Evolutionary conservation across 805 yeast genomes (phyloP).

Genomic region (Candida vaughaniae): DNA sequence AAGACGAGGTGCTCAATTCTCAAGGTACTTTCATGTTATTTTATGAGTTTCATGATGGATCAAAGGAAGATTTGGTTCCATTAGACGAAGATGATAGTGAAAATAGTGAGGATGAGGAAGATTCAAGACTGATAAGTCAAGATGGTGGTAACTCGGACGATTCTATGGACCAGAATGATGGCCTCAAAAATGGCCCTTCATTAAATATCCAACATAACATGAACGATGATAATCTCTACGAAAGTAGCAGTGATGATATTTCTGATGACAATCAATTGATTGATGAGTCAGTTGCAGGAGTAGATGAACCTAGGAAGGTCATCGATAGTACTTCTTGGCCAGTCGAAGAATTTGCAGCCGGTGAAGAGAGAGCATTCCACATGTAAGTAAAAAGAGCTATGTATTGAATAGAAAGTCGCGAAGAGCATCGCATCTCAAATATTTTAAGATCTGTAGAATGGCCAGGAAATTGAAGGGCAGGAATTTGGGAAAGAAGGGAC

Average conservation of each 20-base stretch:
- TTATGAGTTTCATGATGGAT: constrained; percentile 56
- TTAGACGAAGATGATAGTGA: constrained; percentile 12
- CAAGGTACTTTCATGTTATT: constrained; percentile 94
- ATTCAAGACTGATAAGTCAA: not conserved
- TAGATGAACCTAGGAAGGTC: too few relatives aligned
- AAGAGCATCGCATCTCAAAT: constrained; percentile 10
- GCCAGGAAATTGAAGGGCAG: constrained; percentile 33
- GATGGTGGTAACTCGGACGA: not conserved
- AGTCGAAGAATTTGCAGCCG: constrained; percentile 13
- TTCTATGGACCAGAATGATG: not conserved
- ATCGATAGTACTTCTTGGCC: too few relatives aligned
- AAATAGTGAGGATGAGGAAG: constrained; percentile 12
- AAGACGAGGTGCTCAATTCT: constrained; percentile 72
- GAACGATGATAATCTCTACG: constrained; percentile 14
- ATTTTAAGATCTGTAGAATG: constrained; percentile 21
- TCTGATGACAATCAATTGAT: not conserved
- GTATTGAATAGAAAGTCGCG: too few relatives aligned
- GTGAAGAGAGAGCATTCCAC: constrained; percentile 23
- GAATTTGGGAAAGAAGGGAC: constrained; percentile 28
- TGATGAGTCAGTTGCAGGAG: too few relatives aligned
- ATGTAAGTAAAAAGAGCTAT: constrained; percentile 14
- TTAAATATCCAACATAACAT: not conserved
- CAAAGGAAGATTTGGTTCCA: constrained; percentile 18
- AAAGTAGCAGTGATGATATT: constrained; percentile 12
- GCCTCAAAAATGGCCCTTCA: not conserved